These are phyloP conservation scores for Tulasnella sp. DNA, from an alignment of 768 basidiomycete genomes.

Conservation along the genomic window DNA sequence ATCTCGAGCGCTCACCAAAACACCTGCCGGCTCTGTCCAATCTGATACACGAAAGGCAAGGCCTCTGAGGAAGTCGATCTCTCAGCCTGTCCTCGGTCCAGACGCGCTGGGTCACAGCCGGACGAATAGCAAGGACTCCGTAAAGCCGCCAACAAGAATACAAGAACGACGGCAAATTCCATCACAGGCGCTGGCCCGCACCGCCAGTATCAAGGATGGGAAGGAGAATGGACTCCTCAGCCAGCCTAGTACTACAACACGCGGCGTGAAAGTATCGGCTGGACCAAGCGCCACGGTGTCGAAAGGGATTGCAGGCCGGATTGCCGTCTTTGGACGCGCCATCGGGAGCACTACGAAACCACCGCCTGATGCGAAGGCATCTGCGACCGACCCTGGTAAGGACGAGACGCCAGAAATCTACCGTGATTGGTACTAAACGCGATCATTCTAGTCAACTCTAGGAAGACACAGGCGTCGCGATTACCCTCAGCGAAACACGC, in stretches of 20 bases:
- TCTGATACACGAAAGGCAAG: background rate
- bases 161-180: background rate
- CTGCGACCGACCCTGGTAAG: no score
- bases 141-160: background rate
- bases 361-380: background rate
- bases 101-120: background rate
- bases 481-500: background rate
- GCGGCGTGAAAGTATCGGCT: no score
- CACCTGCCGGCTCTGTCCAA: background rate
- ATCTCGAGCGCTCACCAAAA: background rate
- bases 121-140: background rate
- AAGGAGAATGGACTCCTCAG: constrained; percentile 9
- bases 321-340: constrained; percentile 6
- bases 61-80: constrained; percentile 5
- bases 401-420: no score
- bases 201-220: background rate
- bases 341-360: background rate
- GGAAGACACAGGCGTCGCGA: background rate
- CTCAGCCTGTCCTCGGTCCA: constrained; percentile 4
- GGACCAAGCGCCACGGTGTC: background rate
- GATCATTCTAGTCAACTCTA: background rate
- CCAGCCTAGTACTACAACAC: background rate
- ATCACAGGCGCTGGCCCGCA: background rate
- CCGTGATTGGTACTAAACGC: no score
- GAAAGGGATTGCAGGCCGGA: background rate